A percentile compares a stretch with the other conserved stretches of the same genome.
Evolutionary conservation across 352 stramenopile species (phyloP).

Genomic region (Globisporangium nunn): DNA sequence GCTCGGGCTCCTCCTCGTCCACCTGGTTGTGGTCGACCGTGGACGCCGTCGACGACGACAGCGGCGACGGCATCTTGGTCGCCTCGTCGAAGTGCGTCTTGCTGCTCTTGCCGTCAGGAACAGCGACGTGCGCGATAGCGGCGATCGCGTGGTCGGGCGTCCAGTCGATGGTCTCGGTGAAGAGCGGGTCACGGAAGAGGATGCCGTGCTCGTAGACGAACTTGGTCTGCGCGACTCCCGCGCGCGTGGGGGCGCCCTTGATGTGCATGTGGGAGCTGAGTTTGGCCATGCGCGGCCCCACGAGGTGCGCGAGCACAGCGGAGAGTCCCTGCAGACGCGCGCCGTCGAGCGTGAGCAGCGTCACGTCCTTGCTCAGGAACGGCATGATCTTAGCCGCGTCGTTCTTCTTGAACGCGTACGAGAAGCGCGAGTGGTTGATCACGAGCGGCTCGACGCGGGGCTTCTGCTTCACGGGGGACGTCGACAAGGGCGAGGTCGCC

Average conservation of each 20-base stretch:
- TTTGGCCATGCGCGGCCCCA: slow-evolving; percentile 62
- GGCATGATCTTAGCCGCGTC: slow-evolving; percentile 58
- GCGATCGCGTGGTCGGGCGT: slow-evolving; percentile 21
- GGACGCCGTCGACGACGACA: slow-evolving; percentile 12
- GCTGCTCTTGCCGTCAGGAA: slow-evolving; percentile 31
- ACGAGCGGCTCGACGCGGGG: slow-evolving; percentile 39
- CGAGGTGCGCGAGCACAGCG: slow-evolving; percentile 63
- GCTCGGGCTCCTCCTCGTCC: slow-evolving; percentile 18
- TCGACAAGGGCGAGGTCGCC: background rate
- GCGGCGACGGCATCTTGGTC: background rate
- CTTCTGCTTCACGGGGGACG: slow-evolving; percentile 1
- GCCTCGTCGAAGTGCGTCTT: slow-evolving; percentile 21
- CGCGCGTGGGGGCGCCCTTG: slow-evolving; percentile 47
- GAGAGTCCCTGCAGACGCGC: slow-evolving; percentile 34
- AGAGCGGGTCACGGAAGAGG: slow-evolving; percentile 60
- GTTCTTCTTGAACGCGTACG: slow-evolving; percentile 68
- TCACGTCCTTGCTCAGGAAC: slow-evolving; percentile 56
- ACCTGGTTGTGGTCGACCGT: slow-evolving; percentile 6
- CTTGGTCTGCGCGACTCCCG: slow-evolving; percentile 42
- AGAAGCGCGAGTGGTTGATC: slow-evolving; percentile 52
- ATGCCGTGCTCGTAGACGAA: slow-evolving; percentile 74
- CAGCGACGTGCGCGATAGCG: slow-evolving; percentile 36
- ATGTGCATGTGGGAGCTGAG: slow-evolving; percentile 57
- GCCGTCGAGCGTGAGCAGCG: slow-evolving; percentile 43
- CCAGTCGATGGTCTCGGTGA: slow-evolving; percentile 68